Conservation (phyloP, 2,329 filamentous ascomycete genomes). For the Diplodia scrobiculata region DNA sequence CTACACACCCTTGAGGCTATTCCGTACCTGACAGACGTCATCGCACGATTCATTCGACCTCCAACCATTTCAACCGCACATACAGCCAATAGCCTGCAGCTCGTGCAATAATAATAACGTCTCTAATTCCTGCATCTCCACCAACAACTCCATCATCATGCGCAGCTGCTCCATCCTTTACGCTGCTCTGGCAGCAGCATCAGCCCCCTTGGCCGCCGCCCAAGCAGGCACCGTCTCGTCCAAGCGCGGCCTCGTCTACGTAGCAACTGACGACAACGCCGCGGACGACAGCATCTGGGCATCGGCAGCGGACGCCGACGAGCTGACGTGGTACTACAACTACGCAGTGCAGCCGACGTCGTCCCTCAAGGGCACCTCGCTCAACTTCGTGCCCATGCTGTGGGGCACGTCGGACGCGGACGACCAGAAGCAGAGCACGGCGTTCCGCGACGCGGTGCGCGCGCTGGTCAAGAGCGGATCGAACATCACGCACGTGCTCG, state of each 20-base stretch:
- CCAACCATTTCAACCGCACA: not conserved
- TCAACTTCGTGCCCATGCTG: slow-evolving; percentile 81
- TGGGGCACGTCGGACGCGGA: slow-evolving; percentile 61
- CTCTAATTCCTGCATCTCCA: not conserved
- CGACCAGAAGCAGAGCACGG: slow-evolving; percentile 49
- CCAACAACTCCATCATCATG: not conserved
- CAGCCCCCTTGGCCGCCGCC: slow-evolving; percentile 29
- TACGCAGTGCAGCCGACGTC: slow-evolving; percentile 63
- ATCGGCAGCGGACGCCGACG: slow-evolving; percentile 49
- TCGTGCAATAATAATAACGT: not conserved
- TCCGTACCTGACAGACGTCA: slow-evolving; percentile 25
- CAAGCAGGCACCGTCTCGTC: slow-evolving; percentile 45
- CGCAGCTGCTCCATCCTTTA: not conserved
- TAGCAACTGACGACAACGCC: slow-evolving; percentile 58
- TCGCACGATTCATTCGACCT: not conserved
- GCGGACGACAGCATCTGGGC: slow-evolving; percentile 68
- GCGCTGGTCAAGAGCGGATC: slow-evolving; percentile 51
- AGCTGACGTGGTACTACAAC: slow-evolving; percentile 85
- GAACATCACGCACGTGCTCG: slow-evolving; percentile 68
- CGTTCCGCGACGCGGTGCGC: slow-evolving; percentile 64
- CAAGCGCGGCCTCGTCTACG: slow-evolving; percentile 74
- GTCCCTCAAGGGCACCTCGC: slow-evolving; percentile 47
- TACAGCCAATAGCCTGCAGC: not conserved
- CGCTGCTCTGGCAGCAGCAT: slow-evolving; percentile 11
- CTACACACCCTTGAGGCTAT: not conserved